Base-by-base conservation (phyloP, 305 asterid species). In the Fraxinus dipetala region DNA sequence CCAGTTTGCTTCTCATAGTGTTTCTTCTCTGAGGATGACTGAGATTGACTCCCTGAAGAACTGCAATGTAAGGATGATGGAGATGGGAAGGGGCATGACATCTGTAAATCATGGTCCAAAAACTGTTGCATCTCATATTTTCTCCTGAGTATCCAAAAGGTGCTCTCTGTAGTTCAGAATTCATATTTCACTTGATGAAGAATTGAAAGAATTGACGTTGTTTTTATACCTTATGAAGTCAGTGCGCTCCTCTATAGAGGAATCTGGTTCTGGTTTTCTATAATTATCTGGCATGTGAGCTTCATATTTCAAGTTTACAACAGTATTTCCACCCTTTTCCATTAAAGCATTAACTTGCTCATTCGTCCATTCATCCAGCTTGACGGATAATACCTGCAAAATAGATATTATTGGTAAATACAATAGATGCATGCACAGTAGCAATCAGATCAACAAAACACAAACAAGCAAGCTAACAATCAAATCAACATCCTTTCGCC, bases 351-450 rank as follows among this genome's bases (percentile, higher is more conserved):
- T 90, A 9, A 91, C 91, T 86, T 89, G 87, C 81, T 89, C 93
- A 79, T 88, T 75, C 3, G 91, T 86, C 94, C 94, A 89, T 26
- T 91, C 92, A 45, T 91, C 93, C 30, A 91, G 90, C 75, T 88
- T 89, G 79, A 88, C 89, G 1, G 93, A 89, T 26, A 84, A 80
- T 9, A 91, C 92, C 94, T 91, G 81, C 65, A 80, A 34, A 13
- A 30, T 80, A 56, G 54, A 79, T 11, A 28, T 24, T 28, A 26
- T 28, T 11, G 20, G 36, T 13, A 67, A 67, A 26, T 67, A 28
- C 16, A 67, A 67, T 32, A 67, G 38, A 26, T 67, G 20, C 20
- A 28, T 67, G 38, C 70, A 77, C 5, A 72, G 30, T 16, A 43
- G 63, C 74, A 35, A 84, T 22, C 18, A n/a, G 40, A 72, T 36